These are phyloP conservation scores for Rhizophagus clarus DNA, from an alignment of 192 early-diverging fungal genomes.

Conservation along the genomic window DNA sequence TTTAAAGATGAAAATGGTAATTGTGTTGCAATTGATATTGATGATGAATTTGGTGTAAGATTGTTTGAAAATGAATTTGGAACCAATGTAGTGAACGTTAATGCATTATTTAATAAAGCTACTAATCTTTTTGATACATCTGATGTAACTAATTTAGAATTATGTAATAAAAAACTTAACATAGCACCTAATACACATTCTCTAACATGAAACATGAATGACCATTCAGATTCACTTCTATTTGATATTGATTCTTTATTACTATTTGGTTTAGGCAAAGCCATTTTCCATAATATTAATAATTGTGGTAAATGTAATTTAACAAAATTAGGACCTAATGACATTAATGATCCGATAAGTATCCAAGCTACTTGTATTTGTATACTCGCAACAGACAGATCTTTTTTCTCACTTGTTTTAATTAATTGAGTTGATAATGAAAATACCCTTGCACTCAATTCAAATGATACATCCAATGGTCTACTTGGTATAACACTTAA, in stretches of 20 bases:
- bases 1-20: conserved; percentile 43
- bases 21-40: conserved; percentile 27
- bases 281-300: conserved; percentile 76
- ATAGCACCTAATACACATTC: conserved; percentile 74
- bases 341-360: conserved; percentile 73
- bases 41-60: conserved; percentile 38
- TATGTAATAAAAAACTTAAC: conserved; percentile 71
- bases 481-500: conserved; percentile 68
- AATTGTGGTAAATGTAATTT: conserved; percentile 77
- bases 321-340: conserved; percentile 80
- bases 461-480: conserved; percentile 75
- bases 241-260: conserved; percentile 60
- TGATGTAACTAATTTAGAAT: conserved; percentile 60
- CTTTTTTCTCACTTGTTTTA: conserved; percentile 60
- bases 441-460: conserved; percentile 77
- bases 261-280: conserved; percentile 70
- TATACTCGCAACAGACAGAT: conserved; percentile 56
- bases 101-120: conserved; percentile 71
- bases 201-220: conserved; percentile 54
- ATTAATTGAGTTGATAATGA: conserved; percentile 76
- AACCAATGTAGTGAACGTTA: conserved; percentile 61
- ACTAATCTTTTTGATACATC: conserved; percentile 81
- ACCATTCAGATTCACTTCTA: conserved; percentile 66
- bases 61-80: conserved; percentile 51
- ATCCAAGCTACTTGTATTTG: conserved; percentile 81